Evolutionary conservation across 495 filamentous ascomycete genomes (phyloP), one percentile per base, ranked within the genome.

Genomic region (Evansstolkia leycettana): DNA sequence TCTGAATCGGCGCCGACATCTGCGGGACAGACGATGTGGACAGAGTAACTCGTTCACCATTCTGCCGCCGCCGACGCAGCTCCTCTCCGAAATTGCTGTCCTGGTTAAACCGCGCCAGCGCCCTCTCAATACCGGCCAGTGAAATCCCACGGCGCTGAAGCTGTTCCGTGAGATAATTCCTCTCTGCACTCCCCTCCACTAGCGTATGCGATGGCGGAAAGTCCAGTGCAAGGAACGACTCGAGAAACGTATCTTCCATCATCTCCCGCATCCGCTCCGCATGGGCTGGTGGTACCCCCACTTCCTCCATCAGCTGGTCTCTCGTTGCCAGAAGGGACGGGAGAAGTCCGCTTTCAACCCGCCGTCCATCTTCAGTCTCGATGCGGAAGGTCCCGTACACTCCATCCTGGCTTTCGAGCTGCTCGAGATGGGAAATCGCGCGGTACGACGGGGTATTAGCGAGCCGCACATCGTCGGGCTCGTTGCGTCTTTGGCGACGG

Each of bases 191-290:
- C 0, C 48, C 47, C 9, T 57, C 56, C 5, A 41, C 42, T 8
- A 69, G 37, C 1, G 37, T 47, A 37, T 69, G 64, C 1, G 46
- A 41, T 1, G 62, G 47, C 1, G 67, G 60, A 16, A 70, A 60
- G 18, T 69, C 60, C 18, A 64, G 42, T 1, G 65, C 64, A 34
- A 70, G 54, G 26, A 69, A 70, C 2, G 63, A 64, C 37, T 66
- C 60, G 16, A 70, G 43, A 39, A 70, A 67, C 1, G 60, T 60
- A 26, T 63, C 61, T 34, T 70, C 67, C 58, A 70, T 63, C 57
- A 67, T 65, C 40, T 65, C 54, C 26, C 64, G 62, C 51, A 68
- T 62, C 38, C 56, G 54, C 41, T 62, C 58, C 12, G 67, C 67
- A 41, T 67, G 59, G 31, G 48, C 55, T 12, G 49, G 31, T 2